Percentiles rank a stretch among this genome's conserved stretches.
These are phyloP conservation scores for Penicillium paradoxum DNA, from an alignment of 495 filamentous ascomycete genomes.

Conservation along the genomic window DNA sequence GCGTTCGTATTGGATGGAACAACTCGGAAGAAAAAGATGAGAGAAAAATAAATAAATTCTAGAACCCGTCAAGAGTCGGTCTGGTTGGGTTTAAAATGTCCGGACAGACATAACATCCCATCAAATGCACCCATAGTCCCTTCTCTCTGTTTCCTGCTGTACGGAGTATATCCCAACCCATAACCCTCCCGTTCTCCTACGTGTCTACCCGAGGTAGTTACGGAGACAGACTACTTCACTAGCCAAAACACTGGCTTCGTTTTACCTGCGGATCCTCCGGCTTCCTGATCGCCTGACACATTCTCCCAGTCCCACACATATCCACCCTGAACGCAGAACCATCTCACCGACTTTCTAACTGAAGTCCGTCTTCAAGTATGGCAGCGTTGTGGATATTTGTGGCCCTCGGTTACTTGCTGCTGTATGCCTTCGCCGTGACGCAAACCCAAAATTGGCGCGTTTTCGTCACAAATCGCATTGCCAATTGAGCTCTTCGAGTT, in stretches of 20 bases:
- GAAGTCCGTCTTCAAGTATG: constrained; percentile 17
- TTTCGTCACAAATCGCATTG: constrained; percentile 14
- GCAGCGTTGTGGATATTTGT: constrained; percentile 36
- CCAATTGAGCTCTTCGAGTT: constrained; percentile 8
- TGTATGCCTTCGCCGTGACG: constrained; percentile 38
- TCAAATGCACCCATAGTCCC: neutral
- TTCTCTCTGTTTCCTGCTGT: neutral
- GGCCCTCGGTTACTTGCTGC: constrained; percentile 36
- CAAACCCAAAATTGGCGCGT: constrained; percentile 16
- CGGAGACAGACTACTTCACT: neutral
- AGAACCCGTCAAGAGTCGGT: constrained; percentile 11
- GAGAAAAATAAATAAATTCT: neutral
- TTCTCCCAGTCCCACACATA: neutral
- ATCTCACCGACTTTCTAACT: constrained; percentile 7
- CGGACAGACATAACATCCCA: constrained; percentile 3
- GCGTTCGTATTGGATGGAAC: constrained; percentile 22
- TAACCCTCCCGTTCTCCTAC: neutral
- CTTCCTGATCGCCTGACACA: neutral
- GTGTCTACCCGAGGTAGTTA: neutral
- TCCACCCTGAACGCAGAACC: neutral
- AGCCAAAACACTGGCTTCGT: neutral
- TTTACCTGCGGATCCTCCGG: neutral
- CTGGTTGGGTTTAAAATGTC: constrained; percentile 20
- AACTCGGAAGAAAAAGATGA: constrained; percentile 14
- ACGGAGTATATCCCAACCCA: neutral